phyloP scores from a whole-genome alignment of 495 filamentous ascomycete genomes.

The Durotheca rogersii region DNA sequence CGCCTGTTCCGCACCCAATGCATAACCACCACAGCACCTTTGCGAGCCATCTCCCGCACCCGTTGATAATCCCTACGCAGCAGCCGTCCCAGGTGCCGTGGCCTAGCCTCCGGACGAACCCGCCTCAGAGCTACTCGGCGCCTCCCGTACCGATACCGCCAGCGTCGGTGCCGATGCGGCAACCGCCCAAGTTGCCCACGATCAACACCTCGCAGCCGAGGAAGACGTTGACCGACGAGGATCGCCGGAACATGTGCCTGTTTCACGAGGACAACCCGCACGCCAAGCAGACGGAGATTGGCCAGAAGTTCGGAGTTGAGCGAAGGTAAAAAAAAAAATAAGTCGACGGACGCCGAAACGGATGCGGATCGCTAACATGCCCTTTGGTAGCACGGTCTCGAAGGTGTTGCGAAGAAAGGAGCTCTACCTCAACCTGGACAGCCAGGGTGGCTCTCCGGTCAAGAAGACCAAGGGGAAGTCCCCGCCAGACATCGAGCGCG shows the following conservation, averaged over 20 bases:
- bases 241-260: conserved; percentile 89
- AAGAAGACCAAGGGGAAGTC: conserved; percentile 89
- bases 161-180: conserved; percentile 50
- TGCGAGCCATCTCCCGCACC: conserved; percentile 38
- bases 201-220: conserved; percentile 65
- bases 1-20: conserved; percentile 40
- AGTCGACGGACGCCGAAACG: conserved; percentile 7
- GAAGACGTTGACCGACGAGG: conserved; percentile 89
- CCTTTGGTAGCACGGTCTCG: conserved; percentile 84
- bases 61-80: conserved; percentile 57
- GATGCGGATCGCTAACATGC: conserved; percentile 24
- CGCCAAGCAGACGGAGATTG: conserved; percentile 98
- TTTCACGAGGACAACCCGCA: conserved; percentile 93
- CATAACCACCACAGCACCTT: conserved; percentile 40
- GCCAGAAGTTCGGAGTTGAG: conserved; percentile 94
- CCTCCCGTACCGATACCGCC: conserved; percentile 59
- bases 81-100: conserved; percentile 64
- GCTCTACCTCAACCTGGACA: conserved; percentile 89
- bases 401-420: conserved; percentile 97
- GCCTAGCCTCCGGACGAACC: conserved; percentile 70
- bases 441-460: conserved; percentile 82
- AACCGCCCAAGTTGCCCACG: conserved; percentile 47
- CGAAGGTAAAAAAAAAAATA: conserved; percentile 97
- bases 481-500: conserved; percentile 85
- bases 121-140: conserved; percentile 49